A percentile compares a stretch with the other conserved stretches of the same genome.
phyloP scores from a whole-genome alignment of 805 yeast species.

The Schizosaccharomyces cryophilus region DNA sequence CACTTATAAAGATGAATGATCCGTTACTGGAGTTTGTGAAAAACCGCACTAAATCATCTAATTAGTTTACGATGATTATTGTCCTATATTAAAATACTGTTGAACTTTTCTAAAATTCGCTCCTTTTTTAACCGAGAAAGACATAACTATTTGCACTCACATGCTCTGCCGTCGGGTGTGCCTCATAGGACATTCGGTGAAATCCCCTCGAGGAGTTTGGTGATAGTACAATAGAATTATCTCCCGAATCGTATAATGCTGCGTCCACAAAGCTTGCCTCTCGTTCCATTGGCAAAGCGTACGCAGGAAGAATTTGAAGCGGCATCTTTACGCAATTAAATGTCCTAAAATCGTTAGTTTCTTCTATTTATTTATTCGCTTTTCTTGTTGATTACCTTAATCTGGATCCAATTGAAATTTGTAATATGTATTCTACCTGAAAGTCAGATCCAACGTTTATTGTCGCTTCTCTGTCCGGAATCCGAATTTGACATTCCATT shows the following conservation, averaged over 20 bases:
- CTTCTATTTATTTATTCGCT: background rate
- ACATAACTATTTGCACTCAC: background rate
- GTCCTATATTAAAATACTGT: background rate
- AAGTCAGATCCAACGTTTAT: background rate
- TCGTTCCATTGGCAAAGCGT: background rate
- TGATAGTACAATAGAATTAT: too few relatives aligned
- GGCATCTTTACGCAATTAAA: background rate
- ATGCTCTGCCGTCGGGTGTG: background rate
- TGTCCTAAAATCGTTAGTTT: background rate
- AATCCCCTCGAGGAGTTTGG: background rate
- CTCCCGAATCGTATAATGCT: too few relatives aligned
- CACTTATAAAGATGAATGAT: background rate
- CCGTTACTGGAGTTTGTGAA: too few relatives aligned
- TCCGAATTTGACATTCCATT: background rate
- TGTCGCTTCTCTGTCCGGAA: background rate
- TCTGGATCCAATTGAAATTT: background rate
- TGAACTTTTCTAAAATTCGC: background rate
- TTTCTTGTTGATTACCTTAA: background rate
- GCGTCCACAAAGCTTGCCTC: background rate
- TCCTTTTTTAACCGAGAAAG: background rate
- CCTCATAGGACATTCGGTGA: background rate
- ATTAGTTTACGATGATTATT: too few relatives aligned
- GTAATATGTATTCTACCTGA: background rate
- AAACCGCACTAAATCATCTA: too few relatives aligned
- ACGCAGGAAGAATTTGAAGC: background rate